Base-by-base conservation (phyloP, 2,329 filamentous ascomycete species). In the Fusarium sp. region DNA sequence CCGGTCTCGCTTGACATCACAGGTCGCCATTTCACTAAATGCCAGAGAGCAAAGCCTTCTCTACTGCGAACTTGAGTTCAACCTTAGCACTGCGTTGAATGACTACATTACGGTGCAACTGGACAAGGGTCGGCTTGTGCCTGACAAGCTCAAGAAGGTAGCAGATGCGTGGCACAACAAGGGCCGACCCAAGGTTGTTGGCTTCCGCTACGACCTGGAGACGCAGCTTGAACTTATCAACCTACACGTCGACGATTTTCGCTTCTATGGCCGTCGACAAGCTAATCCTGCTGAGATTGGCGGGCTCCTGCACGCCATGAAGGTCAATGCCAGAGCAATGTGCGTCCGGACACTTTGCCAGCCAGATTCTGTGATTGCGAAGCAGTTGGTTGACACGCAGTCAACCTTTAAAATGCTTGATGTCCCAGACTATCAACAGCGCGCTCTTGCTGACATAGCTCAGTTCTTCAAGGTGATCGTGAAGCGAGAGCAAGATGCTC, bases 141-240 rank as follows among this genome's bases (percentile, higher is more conserved):
- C 85, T 1, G 83, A 85, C 71, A 86, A 87, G 74, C 83, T 88
- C 66, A 86, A 86, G 72, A 85, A 83, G 66, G 79, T 89, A 13
- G 83, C 84, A 5, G 87, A 90, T 56, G 78, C 75, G 10, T 91
- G 88, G 89, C 79, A 82, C 30, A 81, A 84, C 47, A 84, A 85
- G 70, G 88, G 88, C 42, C 87, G 86, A 1, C 87, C 88, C 11
- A 85, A 83, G 61, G 88, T 90, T 14, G 79, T 88, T 28, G 86
- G 86, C 18, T 90, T 90, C 77, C 86, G 87, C 24, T 90, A 88
- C 77, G 88, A 91, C 67, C 78, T 90, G 6, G 88, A 90, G 80
- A 90, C 88, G 2, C 89, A 90, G 79, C 76, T 90, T n/a, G 86
- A 89, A 16, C 83, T 91, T 16, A 78, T 90, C 28, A 75, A 78